Percentiles rank a stretch among this genome's conserved stretches.
phyloP scores from a whole-genome alignment of 106 monocot species.

The Acorus calamus region DNA sequence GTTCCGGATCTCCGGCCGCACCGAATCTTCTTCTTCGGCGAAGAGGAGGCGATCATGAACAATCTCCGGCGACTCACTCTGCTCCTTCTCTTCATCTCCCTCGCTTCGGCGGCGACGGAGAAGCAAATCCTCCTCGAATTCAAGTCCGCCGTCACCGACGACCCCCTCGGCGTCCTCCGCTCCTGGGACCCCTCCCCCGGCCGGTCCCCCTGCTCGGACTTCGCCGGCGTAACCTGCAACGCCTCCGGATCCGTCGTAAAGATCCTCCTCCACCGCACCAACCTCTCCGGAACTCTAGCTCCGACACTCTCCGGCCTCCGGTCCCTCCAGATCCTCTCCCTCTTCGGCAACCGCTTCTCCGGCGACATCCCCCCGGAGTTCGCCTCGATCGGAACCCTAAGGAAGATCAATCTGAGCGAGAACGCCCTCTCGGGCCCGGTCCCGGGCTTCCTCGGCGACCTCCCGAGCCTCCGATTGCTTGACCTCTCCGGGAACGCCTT shows the following conservation, averaged over 20 bases:
- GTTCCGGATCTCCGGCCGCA: no score
- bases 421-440: constrained; percentile 62
- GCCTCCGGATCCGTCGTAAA: constrained; percentile 42
- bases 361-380: constrained; percentile 48
- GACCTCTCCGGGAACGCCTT: constrained; percentile 80
- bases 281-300: constrained; percentile 44
- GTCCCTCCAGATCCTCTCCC: constrained; percentile 54
- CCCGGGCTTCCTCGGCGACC: constrained; percentile 53
- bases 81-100: neutral
- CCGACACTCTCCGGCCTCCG: constrained; percentile 45
- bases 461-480: constrained; percentile 65
- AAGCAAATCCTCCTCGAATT: constrained; percentile 59
- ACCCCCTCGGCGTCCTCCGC: constrained; percentile 45
- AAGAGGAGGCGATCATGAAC: no score
- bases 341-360: constrained; percentile 51
- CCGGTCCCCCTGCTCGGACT: constrained; percentile 57
- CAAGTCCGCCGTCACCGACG: constrained; percentile 47
- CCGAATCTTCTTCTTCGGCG: no score
- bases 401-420: constrained; percentile 76
- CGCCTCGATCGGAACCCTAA: constrained; percentile 29
- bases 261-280: constrained; percentile 50
- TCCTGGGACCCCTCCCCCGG: constrained; percentile 39
- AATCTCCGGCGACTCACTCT: no score
- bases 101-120: constrained; percentile 33
- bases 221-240: constrained; percentile 67